phyloP scores from a whole-genome alignment of 2,329 filamentous ascomycete species.

The Hypoxylon sp. region DNA sequence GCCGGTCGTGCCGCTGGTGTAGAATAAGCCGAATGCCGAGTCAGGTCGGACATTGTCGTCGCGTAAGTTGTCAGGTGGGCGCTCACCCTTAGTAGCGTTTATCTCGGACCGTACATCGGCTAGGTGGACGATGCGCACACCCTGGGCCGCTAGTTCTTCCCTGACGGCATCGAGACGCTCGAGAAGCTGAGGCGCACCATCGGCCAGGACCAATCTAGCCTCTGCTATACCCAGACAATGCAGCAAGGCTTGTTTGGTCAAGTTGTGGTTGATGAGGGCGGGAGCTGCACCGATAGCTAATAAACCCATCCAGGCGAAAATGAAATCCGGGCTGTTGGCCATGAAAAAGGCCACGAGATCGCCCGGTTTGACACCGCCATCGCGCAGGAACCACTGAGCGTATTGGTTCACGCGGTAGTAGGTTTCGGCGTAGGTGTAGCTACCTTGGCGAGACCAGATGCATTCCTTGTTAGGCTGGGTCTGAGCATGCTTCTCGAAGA shows the following conservation, averaged over 20 bases:
- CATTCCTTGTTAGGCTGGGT: slow-evolving; percentile 66
- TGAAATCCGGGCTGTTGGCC: slow-evolving; percentile 75
- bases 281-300: slow-evolving; percentile 76
- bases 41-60: slow-evolving; percentile 61
- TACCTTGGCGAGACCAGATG: slow-evolving; percentile 75
- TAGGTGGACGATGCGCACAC: slow-evolving; percentile 68
- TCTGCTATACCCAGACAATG: slow-evolving; percentile 73
- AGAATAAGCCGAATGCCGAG: slow-evolving; percentile 74
- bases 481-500: slow-evolving; percentile 69
- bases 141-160: slow-evolving; percentile 60
- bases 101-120: slow-evolving; percentile 60
- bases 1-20: slow-evolving; percentile 82
- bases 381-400: slow-evolving; percentile 70
- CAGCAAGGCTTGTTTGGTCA: slow-evolving; percentile 71
- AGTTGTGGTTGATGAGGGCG: slow-evolving; percentile 78
- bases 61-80: slow-evolving; percentile 68
- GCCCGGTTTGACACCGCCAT: slow-evolving; percentile 69
- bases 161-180: slow-evolving; percentile 69
- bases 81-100: slow-evolving; percentile 59
- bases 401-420: slow-evolving; percentile 70
- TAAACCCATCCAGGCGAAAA: slow-evolving; percentile 74
- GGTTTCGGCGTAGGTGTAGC: slow-evolving; percentile 69
- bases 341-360: slow-evolving; percentile 76
- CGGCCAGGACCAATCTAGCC: slow-evolving; percentile 69
- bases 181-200: slow-evolving; percentile 66